These are phyloP conservation scores for Rhodamnia rubescens DNA, from an alignment of 345 rosid species.

Conservation along the genomic window DNA sequence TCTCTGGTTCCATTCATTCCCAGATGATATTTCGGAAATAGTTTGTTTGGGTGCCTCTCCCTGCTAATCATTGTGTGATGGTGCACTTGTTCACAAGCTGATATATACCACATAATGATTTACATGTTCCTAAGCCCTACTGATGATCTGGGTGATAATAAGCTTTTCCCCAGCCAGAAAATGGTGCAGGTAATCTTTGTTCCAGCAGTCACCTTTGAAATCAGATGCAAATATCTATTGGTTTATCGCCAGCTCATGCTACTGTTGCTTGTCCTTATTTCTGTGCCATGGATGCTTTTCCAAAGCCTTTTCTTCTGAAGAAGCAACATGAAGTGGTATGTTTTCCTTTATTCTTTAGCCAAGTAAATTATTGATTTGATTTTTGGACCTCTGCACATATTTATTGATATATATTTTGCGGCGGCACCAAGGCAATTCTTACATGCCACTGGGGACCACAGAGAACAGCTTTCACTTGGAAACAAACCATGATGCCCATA, in stretches of 20 bases:
- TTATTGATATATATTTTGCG: slow-evolving; percentile 16
- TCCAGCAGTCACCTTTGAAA: neutral
- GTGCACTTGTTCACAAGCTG: slow-evolving; percentile 87
- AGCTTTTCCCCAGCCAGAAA: slow-evolving; percentile 67
- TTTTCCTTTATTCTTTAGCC: neutral
- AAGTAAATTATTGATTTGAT: neutral
- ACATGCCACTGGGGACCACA: slow-evolving; percentile 36
- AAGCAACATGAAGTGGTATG: slow-evolving; percentile 65
- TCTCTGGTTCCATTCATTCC: slow-evolving; percentile 85
- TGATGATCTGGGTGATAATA: slow-evolving; percentile 83
- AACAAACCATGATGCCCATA: slow-evolving; percentile 47
- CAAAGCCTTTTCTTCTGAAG: slow-evolving; percentile 83
- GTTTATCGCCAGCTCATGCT: slow-evolving; percentile 45
- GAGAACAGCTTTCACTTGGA: slow-evolving; percentile 70
- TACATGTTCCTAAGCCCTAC: slow-evolving; percentile 96
- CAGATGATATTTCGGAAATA: slow-evolving; percentile 73
- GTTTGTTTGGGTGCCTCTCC: slow-evolving; percentile 83
- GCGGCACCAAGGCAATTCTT: slow-evolving; percentile 84
- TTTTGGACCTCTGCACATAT: neutral
- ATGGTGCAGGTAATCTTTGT: slow-evolving; percentile 46
- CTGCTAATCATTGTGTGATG: slow-evolving; percentile 70
- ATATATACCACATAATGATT: slow-evolving; percentile 77
- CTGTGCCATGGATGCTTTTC: slow-evolving; percentile 96
- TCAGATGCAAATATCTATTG: neutral
- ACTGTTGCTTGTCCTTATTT: slow-evolving; percentile 64